Percentiles rank a stretch among this genome's conserved stretches.
These are phyloP conservation scores for Penicillium sp. DNA, from an alignment of 2,329 filamentous ascomycete genomes.

Conservation along the genomic window DNA sequence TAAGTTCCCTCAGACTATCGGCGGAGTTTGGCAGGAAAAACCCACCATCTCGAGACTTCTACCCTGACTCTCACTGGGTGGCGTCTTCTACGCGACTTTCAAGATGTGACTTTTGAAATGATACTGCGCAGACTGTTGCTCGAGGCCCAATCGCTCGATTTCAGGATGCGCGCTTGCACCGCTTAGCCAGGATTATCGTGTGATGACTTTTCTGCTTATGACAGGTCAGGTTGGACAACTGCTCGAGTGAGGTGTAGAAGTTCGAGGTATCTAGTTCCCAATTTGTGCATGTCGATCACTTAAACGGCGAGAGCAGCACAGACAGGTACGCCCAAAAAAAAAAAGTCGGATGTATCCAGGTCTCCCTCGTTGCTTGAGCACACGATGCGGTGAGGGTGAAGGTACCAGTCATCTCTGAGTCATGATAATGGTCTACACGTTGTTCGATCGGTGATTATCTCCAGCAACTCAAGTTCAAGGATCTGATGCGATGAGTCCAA, in stretches of 20 bases:
- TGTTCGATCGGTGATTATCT: background rate
- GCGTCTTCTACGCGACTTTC: background rate
- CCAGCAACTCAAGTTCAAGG: too few species aligned
- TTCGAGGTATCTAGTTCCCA: constrained; percentile 2
- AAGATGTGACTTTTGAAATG: background rate
- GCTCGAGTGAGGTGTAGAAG: background rate
- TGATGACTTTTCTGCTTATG: background rate
- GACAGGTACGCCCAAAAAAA: background rate
- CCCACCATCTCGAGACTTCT: background rate
- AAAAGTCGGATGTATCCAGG: constrained; percentile 1
- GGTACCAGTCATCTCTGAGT: too few species aligned
- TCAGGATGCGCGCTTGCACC: background rate
- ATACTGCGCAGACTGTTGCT: too few species aligned
- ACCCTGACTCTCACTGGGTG: background rate
- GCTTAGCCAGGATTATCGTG: background rate
- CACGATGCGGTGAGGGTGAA: background rate
- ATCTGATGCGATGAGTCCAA: background rate
- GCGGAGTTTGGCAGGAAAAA: background rate
- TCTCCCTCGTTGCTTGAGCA: background rate
- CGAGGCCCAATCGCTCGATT: too few species aligned
- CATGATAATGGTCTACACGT: background rate
- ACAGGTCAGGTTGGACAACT: background rate
- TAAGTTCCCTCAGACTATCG: too few species aligned
- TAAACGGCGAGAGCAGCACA: background rate
- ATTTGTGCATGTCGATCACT: background rate